Base-by-base conservation (phyloP, 1,284 basidiomycete species). In the Cutaneotrichosporon sp. region DNA sequence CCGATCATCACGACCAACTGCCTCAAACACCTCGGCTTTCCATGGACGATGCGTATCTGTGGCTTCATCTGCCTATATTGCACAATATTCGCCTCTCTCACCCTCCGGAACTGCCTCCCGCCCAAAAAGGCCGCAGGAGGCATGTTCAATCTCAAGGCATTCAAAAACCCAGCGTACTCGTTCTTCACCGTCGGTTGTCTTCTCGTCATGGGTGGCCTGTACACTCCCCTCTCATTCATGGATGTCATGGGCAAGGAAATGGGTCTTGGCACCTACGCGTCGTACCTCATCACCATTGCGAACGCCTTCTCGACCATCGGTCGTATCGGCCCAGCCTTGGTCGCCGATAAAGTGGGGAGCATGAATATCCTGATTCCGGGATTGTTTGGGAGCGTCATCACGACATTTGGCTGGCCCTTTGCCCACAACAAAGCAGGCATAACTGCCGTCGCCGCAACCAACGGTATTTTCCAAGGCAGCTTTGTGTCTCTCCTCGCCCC, bases 1-100 rank as follows among this genome's bases (percentile, higher is more conserved):
- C 85, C 85, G 0, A 84, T 85, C 62, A 73, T 80, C 16, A 62
- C 55, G 11, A 56, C 40, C 47, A 63, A 57, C 62, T 62, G 66
- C 51, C 46, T 66, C 31, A 26, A 34, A 13, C 22, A n/a, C 6
- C 42, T 66, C 36, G 66, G 69, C 6, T 70, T 70, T 53, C 46
- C 32, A 18, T 70, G 73, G 73, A 70, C 71, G 9, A 62, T 73
- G 57, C 66, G 73, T n/a, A 66, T 71, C 26, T 69, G 59, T 36
- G 69, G 63, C 49, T 70, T 70, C 52, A 26, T 66, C 60, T 21
- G 52, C 30, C 57, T 61, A 26, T 71, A 69, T 59, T 67, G 65
- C 60, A 57, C 52, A 10, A 16, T 38, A 5, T 60, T 72, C 21
- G 69, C 64, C 5, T 51, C 34, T 2, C 21, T 68, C 38, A 56